phyloP scores from a whole-genome alignment of 768 basidiomycete genomes.

The Fomitopsis serialis region DNA sequence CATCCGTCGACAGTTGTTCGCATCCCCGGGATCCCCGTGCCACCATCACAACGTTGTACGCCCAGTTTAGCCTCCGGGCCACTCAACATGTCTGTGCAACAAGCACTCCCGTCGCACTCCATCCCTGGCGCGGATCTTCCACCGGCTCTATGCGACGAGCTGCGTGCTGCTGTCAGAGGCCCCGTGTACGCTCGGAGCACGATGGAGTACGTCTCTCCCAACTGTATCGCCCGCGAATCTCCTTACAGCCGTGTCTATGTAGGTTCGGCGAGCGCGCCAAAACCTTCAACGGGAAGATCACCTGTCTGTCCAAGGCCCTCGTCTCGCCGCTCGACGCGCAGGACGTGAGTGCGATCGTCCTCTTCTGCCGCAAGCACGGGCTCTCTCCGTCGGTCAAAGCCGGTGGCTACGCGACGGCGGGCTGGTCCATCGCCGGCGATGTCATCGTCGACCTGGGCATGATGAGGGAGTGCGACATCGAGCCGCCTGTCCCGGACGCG shows the following conservation, averaged over 20 bases:
- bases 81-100: background rate
- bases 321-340: constrained; percentile 72
- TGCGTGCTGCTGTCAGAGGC: constrained; percentile 13
- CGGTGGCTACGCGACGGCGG: constrained; percentile 88
- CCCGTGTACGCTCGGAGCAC: constrained; percentile 7
- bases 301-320: constrained; percentile 24
- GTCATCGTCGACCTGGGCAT: constrained; percentile 77
- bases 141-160: constrained; percentile 10
- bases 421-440: constrained; percentile 85
- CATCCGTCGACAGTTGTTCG: too few species aligned
- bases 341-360: constrained; percentile 74
- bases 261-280: constrained; percentile 20
- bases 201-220: constrained; percentile 1
- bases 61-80: background rate
- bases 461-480: constrained; percentile 64
- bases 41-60: too few species aligned
- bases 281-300: constrained; percentile 26
- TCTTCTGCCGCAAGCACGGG: constrained; percentile 67
- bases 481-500: constrained; percentile 35
- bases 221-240: background rate
- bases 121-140: constrained; percentile 1
- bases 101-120: background rate
- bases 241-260: background rate
- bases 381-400: constrained; percentile 81
- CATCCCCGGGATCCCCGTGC: too few species aligned